These are phyloP conservation scores for Aureobasidium pullulans DNA, from an alignment of 2,329 filamentous ascomycete genomes.

Conservation along the genomic window DNA sequence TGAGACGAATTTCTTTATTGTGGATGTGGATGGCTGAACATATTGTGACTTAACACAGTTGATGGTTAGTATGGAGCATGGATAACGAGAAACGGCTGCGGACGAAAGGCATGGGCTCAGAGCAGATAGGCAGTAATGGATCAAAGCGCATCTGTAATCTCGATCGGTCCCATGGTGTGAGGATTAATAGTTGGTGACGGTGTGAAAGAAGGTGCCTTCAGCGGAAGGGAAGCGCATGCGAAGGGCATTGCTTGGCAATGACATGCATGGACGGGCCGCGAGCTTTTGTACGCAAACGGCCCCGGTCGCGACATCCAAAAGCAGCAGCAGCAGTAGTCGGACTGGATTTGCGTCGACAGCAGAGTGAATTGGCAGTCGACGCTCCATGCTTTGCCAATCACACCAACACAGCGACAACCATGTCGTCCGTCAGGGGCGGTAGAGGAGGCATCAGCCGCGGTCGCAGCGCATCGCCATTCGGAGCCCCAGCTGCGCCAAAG, in stretches of 20 bases:
- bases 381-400: constrained; percentile 9
- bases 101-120: neutral
- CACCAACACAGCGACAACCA: constrained; percentile 11
- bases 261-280: neutral
- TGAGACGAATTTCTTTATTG: neutral
- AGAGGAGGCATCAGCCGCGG: constrained; percentile 13
- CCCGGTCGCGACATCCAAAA: neutral
- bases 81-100: neutral
- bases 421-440: constrained; percentile 16
- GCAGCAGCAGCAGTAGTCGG: neutral
- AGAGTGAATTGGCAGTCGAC: neutral
- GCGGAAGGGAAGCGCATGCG: no score
- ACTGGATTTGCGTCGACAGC: neutral
- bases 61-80: neutral
- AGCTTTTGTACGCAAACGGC: no score
- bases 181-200: no score
- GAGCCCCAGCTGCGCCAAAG: constrained; percentile 4
- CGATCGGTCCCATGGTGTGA: no score
- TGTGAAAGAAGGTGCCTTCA: no score
- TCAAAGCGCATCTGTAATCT: neutral
- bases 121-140: neutral
- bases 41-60: neutral
- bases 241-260: neutral
- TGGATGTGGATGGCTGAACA: neutral
- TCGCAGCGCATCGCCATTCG: constrained; percentile 3